phyloP scores from a whole-genome alignment of 306 rosid genomes.

The Glycine latifolia region DNA sequence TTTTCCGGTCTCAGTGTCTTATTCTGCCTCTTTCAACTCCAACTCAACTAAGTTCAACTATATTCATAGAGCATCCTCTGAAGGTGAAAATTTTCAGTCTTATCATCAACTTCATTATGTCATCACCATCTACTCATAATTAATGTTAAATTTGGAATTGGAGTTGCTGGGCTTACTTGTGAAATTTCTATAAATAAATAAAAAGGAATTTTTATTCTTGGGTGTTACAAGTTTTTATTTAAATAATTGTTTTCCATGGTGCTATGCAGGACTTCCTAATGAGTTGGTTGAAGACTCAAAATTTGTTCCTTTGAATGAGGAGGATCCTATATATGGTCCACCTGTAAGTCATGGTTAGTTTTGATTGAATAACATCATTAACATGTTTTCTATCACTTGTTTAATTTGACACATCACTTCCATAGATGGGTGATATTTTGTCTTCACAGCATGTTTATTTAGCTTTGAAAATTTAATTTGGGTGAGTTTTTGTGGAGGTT shows the following conservation, averaged over 20 bases:
- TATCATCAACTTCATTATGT: neutral
- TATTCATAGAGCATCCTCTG: constrained; percentile 58
- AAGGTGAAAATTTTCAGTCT: constrained; percentile 57
- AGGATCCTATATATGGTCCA: constrained; percentile 84
- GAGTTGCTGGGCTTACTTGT: neutral
- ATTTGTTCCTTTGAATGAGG: constrained; percentile 83
- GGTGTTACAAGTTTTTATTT: neutral
- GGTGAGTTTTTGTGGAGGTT: neutral
- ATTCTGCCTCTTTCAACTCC: constrained; percentile 43
- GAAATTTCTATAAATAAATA: neutral
- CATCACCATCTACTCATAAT: neutral
- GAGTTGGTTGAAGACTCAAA: constrained; percentile 84
- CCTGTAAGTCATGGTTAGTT: constrained; percentile 99
- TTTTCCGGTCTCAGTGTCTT: constrained; percentile 34
- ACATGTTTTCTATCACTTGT: constrained; percentile 19
- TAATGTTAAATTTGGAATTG: constrained; percentile 1
- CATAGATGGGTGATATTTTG: neutral
- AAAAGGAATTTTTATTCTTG: neutral
- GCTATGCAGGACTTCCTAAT: constrained; percentile 61
- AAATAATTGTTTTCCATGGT: constrained; percentile 30
- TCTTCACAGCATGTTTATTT: constrained; percentile 23
- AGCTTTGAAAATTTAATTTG: neutral
- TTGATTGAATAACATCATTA: constrained; percentile 1
- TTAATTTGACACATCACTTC: neutral
- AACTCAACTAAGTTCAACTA: constrained; percentile 56